A percentile compares a stretch with the other conserved stretches of the same genome.
phyloP scores from a whole-genome alignment of 305 asterid species.

The Ilex paraguariensis region DNA sequence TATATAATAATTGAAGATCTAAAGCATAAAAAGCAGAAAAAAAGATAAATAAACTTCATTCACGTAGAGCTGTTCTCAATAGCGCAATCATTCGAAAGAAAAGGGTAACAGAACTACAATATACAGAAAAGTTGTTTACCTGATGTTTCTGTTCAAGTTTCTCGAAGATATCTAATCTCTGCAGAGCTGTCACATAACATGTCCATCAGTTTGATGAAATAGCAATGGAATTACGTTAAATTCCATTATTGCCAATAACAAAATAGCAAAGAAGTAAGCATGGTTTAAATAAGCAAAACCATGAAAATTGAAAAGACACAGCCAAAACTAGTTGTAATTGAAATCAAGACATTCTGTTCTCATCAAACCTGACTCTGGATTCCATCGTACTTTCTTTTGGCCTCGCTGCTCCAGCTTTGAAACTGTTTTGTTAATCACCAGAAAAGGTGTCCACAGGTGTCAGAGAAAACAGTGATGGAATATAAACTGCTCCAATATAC shows the following conservation, averaged over 20 bases:
- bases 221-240: too few species aligned
- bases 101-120: background rate
- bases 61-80: too few species aligned
- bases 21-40: background rate
- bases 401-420: constrained; percentile 25
- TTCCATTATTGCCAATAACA: too few species aligned
- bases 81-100: background rate
- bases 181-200: constrained; percentile 29
- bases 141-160: constrained; percentile 39
- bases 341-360: constrained; percentile 4
- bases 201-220: too few species aligned
- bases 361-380: constrained; percentile 36
- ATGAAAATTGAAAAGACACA: background rate
- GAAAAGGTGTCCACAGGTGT: background rate
- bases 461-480: background rate
- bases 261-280: too few species aligned
- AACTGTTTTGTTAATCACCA: constrained; percentile 26
- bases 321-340: constrained; percentile 1
- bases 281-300: background rate
- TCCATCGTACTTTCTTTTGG: constrained; percentile 54
- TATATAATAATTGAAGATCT: background rate
- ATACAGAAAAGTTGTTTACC: constrained; percentile 20
- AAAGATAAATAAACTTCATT: background rate
- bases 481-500: background rate
- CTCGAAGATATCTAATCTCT: constrained; percentile 50